A percentile compares a stretch with the other conserved stretches of the same genome.
phyloP scores from a whole-genome alignment of 352 stramenopile species.

The Aphanomyces invadans region DNA sequence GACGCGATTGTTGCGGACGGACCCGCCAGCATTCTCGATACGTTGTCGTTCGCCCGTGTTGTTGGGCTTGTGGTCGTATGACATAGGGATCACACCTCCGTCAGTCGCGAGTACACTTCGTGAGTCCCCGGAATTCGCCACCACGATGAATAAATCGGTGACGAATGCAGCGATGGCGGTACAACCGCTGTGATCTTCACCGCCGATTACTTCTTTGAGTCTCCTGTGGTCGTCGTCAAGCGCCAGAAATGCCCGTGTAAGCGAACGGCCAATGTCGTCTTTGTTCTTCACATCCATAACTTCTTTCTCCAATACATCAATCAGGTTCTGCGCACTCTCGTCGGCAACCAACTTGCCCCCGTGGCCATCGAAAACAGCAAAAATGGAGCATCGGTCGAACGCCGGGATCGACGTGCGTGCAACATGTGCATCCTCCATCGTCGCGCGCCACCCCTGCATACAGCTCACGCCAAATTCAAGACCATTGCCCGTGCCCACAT shows the following conservation, averaged over 20 bases:
- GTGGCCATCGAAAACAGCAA: conserved; percentile 77
- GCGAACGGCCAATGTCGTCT: conserved; percentile 44
- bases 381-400: conserved; percentile 49
- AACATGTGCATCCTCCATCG: conserved; percentile 78
- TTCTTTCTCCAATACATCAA: conserved; percentile 32
- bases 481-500: conserved; percentile 40
- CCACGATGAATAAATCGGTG: conserved; percentile 60
- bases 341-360: conserved; percentile 49
- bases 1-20: conserved; percentile 68
- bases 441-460: conserved; percentile 79
- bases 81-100: conserved; percentile 57
- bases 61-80: conserved; percentile 88
- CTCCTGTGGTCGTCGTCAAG: conserved; percentile 58
- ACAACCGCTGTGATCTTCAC: conserved; percentile 64
- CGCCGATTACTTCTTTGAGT: conserved; percentile 38
- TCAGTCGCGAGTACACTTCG: conserved; percentile 58
- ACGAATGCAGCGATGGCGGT: conserved; percentile 68
- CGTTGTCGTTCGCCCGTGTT: conserved; percentile 63
- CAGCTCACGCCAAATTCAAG: conserved; percentile 54
- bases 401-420: conserved; percentile 36
- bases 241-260: conserved; percentile 56
- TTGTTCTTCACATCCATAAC: conserved; percentile 27
- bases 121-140: conserved; percentile 77
- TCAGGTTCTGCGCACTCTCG: conserved; percentile 38
- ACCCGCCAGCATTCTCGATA: conserved; percentile 63